phyloP scores from a whole-genome alignment of 2,329 filamentous ascomycete genomes.

The Madurella mycetomatis region DNA sequence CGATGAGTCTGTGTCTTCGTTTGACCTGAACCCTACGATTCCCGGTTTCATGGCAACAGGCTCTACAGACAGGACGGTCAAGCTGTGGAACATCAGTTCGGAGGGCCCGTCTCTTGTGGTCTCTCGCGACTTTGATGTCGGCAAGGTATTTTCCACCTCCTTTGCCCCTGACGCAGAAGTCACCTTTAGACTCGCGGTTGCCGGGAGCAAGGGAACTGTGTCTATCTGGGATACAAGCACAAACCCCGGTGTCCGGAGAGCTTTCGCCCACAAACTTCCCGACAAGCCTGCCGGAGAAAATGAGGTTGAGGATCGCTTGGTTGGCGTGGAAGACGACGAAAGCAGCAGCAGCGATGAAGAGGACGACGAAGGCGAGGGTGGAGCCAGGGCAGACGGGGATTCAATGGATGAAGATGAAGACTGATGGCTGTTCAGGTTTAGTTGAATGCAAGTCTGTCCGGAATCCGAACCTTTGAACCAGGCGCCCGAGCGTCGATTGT shows the following conservation, averaged over 20 bases:
- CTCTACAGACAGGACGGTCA: conserved; percentile 90
- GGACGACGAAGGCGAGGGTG: conserved; percentile 41
- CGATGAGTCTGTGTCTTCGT: conserved; percentile 84
- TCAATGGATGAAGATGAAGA: conserved; percentile 28
- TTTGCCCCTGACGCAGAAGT: conserved; percentile 91
- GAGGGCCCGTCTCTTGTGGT: conserved; percentile 86
- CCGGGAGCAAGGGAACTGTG: conserved; percentile 87
- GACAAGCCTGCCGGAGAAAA: conserved; percentile 56
- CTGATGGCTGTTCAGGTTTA: background rate
- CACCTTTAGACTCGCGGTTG: conserved; percentile 86
- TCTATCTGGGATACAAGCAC: conserved; percentile 97
- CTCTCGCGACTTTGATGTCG: conserved; percentile 85
- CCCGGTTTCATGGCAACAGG: conserved; percentile 92
- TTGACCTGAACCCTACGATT: conserved; percentile 85
- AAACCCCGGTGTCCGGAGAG: conserved; percentile 77
- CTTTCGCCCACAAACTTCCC: conserved; percentile 70
- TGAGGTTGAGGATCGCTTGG: conserved; percentile 68
- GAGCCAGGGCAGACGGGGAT: conserved; percentile 38
- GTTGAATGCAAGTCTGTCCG: background rate
- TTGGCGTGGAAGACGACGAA: conserved; percentile 66
- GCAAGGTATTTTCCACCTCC: conserved; percentile 85
- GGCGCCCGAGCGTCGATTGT: too few species aligned
- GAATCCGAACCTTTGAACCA: background rate
- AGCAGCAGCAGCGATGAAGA: conserved; percentile 62
- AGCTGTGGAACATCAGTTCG: conserved; percentile 87